Evolutionary conservation across 495 filamentous ascomycete genomes (phyloP).

Genomic region (Penicillium steckii): DNA sequence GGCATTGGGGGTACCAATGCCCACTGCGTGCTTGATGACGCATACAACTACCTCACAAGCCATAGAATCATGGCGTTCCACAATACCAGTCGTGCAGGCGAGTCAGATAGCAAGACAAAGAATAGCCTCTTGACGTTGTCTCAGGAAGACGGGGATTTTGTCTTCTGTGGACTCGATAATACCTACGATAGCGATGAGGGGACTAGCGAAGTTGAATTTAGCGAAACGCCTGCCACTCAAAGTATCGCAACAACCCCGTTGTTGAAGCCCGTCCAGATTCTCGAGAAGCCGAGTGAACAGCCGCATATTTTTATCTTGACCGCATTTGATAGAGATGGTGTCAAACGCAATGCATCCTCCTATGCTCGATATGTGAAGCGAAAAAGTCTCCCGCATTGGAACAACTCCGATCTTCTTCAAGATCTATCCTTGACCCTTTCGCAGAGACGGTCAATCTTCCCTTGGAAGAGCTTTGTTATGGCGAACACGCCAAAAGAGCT

Average conservation of each 20-base stretch:
- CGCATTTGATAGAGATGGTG: slow-evolving; percentile 32
- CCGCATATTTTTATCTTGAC: slow-evolving; percentile 25
- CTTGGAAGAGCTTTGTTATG: slow-evolving; percentile 25
- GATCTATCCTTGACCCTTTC: slow-evolving; percentile 28
- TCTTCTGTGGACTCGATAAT: slow-evolving; percentile 10
- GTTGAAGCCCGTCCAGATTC: not conserved
- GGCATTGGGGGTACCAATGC: slow-evolving; percentile 66
- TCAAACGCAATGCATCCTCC: slow-evolving; percentile 23
- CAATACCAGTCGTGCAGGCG: slow-evolving; percentile 7
- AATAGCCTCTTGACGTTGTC: too few species aligned
- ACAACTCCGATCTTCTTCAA: slow-evolving; percentile 11
- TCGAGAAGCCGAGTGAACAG: slow-evolving; percentile 3
- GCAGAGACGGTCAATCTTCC: slow-evolving; percentile 19
- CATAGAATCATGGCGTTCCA: slow-evolving; percentile 8
- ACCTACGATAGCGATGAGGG: slow-evolving; percentile 3
- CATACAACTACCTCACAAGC: slow-evolving; percentile 18
- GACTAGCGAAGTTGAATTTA: not conserved
- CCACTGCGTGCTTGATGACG: slow-evolving; percentile 58
- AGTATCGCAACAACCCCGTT: slow-evolving; percentile 2
- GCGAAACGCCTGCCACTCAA: slow-evolving; percentile 15
- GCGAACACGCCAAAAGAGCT: slow-evolving; percentile 24
- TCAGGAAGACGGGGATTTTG: too few species aligned
- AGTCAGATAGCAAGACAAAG: too few species aligned
- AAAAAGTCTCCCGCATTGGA: not conserved
- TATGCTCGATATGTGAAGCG: slow-evolving; percentile 20